phyloP scores from a whole-genome alignment of 805 yeast species.

The Naumovozyma dairenensis region DNA sequence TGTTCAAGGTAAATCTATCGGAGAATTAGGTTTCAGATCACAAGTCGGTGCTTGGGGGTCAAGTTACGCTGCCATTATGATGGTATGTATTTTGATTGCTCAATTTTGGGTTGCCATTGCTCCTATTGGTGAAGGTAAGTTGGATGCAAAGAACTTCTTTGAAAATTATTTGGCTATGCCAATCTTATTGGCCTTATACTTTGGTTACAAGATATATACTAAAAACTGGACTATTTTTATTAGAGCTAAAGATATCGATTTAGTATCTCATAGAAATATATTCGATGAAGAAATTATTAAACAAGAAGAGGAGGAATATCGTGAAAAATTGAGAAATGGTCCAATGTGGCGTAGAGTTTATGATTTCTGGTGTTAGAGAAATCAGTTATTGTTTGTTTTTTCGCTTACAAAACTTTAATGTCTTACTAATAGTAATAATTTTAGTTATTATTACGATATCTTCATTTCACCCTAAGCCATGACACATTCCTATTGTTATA shows the following conservation, averaged over 20 bases:
- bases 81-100: slow-evolving; percentile 42
- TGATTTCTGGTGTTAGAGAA: slow-evolving; percentile 25
- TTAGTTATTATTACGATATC: too few relatives aligned
- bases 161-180: slow-evolving; percentile 40
- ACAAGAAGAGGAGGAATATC: slow-evolving; percentile 28
- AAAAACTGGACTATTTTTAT: slow-evolving; percentile 33
- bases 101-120: slow-evolving; percentile 61
- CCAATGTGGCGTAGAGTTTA: slow-evolving; percentile 19
- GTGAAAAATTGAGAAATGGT: slow-evolving; percentile 20
- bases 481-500: too few relatives aligned
- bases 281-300: slow-evolving; percentile 28
- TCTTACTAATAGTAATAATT: too few relatives aligned
- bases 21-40: slow-evolving; percentile 45
- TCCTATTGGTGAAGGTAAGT: slow-evolving; percentile 34
- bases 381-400: too few relatives aligned
- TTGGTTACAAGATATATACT: slow-evolving; percentile 39
- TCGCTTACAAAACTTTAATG: too few relatives aligned
- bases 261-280: slow-evolving; percentile 22
- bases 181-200: slow-evolving; percentile 35
- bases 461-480: too few relatives aligned
- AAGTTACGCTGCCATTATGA: slow-evolving; percentile 40
- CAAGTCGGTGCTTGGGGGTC: slow-evolving; percentile 47
- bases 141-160: slow-evolving; percentile 37
- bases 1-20: slow-evolving; percentile 41
- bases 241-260: slow-evolving; percentile 24